Conservation (phyloP, 2,329 filamentous ascomycete species). For the Gaeumannomyces tritici region DNA sequence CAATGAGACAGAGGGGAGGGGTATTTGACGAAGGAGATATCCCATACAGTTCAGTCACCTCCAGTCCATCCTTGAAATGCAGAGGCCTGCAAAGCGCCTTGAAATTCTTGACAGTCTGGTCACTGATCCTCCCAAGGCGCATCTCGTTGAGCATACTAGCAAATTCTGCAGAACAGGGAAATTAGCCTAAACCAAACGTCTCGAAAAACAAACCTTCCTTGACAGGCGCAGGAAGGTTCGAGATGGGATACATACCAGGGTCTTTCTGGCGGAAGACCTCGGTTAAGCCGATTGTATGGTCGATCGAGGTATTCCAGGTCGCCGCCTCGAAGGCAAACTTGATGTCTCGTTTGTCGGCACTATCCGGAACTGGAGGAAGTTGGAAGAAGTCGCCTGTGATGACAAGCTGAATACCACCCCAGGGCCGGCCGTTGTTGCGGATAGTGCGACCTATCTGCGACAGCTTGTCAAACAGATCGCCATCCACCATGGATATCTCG, state of each 20-base stretch:
- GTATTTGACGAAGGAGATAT: constrained; percentile 4
- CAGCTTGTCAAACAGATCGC: constrained; percentile 92
- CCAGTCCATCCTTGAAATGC: constrained; percentile 61
- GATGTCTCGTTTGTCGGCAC: constrained; percentile 49
- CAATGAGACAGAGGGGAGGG: background rate
- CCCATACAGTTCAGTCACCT: constrained; percentile 71
- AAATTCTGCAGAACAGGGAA: constrained; percentile 46
- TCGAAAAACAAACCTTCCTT: background rate
- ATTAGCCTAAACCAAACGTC: background rate
- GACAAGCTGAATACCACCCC: constrained; percentile 91
- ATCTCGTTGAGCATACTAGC: constrained; percentile 97
- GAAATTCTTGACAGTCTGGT: constrained; percentile 70
- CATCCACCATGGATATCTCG: constrained; percentile 98
- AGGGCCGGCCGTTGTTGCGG: constrained; percentile 83
- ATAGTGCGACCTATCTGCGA: constrained; percentile 78
- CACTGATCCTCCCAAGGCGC: constrained; percentile 73
- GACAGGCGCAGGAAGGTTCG: background rate
- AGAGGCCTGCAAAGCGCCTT: constrained; percentile 62
- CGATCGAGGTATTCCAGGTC: constrained; percentile 86
- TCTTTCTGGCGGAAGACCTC: constrained; percentile 96
- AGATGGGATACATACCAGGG: constrained; percentile 37
- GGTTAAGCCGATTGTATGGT: constrained; percentile 90
- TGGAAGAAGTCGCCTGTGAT: constrained; percentile 99
- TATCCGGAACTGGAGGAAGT: constrained; percentile 83
- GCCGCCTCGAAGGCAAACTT: constrained; percentile 91